phyloP scores from a whole-genome alignment of 306 rosid species.

The Trichosanthes truncata region DNA sequence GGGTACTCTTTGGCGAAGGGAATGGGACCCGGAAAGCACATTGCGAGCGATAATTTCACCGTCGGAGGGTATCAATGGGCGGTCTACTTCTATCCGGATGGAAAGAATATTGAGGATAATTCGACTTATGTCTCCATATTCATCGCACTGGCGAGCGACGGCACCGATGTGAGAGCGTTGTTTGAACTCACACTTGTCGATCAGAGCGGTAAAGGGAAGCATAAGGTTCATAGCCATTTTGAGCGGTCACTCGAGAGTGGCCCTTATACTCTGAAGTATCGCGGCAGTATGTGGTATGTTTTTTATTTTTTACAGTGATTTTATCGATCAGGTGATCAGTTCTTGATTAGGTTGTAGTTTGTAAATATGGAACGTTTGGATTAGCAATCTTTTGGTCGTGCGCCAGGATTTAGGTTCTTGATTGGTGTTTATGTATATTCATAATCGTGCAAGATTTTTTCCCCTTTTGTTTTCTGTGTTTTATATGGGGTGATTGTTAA shows the following conservation, averaged over 20 bases:
- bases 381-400: background rate
- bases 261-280: conserved; percentile 75
- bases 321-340: background rate
- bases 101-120: conserved; percentile 79
- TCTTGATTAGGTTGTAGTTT: background rate
- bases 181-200: conserved; percentile 70
- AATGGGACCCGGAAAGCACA: conserved; percentile 79
- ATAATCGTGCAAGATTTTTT: background rate
- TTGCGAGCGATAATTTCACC: conserved; percentile 66
- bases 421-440: background rate
- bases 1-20: conserved; percentile 90
- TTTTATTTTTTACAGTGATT: background rate
- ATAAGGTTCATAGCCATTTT: conserved; percentile 85
- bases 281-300: conserved; percentile 90
- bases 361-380: background rate
- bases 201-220: conserved; percentile 60
- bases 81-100: conserved; percentile 83
- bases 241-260: conserved; percentile 92
- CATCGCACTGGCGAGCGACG: conserved; percentile 82
- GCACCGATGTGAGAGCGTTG: conserved; percentile 75
- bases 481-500: background rate
- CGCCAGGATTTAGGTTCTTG: background rate
- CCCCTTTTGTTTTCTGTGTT: background rate
- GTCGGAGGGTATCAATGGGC: conserved; percentile 97
- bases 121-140: conserved; percentile 73